A percentile compares a stretch with the other conserved stretches of the same genome.
Conservation (phyloP, 2,329 filamentous ascomycete genomes). For the Lasiodiplodia hormozganensis region DNA sequence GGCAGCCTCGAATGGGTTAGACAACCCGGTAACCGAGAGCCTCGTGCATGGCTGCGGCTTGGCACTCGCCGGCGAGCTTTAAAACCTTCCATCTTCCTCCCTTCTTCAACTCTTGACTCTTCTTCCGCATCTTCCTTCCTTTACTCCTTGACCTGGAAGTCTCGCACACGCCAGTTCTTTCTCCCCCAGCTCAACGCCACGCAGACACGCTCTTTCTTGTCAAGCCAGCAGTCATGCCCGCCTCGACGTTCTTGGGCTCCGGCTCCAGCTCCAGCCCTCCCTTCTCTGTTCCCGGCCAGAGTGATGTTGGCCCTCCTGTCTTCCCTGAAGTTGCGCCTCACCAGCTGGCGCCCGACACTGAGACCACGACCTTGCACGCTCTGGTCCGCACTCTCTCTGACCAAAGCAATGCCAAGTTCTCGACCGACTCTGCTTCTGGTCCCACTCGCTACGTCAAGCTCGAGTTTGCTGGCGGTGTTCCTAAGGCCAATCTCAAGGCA, state of each 20-base stretch:
- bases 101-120: not conserved
- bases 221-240: not conserved
- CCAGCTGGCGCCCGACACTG: not conserved
- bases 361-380: not conserved
- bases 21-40: not conserved
- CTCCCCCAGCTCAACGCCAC: not conserved
- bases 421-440: not conserved
- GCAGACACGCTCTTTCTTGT: not conserved
- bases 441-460: slow-evolving; percentile 12
- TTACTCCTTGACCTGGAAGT: not conserved
- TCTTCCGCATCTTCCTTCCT: not conserved
- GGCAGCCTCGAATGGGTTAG: not conserved
- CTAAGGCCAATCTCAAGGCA: not conserved
- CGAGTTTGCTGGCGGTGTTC: not conserved
- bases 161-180: not conserved
- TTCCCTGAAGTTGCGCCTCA: not conserved
- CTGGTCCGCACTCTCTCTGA: not conserved
- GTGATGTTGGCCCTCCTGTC: not conserved
- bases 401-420: not conserved
- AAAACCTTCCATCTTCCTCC: not conserved
- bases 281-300: not conserved
- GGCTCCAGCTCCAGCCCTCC: not conserved
- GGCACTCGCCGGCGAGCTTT: no score
- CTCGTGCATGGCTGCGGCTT: not conserved
- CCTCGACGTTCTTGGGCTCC: not conserved